Base-by-base conservation (phyloP, 2,329 filamentous ascomycete genomes). In the Pyrenochaeta sp. region DNA sequence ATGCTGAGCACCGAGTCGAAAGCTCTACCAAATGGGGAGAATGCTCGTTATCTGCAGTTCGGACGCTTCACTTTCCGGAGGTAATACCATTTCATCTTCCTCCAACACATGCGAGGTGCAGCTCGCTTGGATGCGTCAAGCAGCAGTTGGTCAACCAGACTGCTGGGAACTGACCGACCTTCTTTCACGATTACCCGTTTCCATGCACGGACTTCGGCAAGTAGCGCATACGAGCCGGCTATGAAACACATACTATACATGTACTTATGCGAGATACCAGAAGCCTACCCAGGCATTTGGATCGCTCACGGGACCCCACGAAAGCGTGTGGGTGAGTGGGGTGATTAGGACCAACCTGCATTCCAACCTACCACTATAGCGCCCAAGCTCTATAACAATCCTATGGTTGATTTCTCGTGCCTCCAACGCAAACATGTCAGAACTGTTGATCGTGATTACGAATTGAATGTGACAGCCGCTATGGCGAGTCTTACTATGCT, bases 321-420 rank as follows among this genome's bases (percentile, higher is more conserved):
- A n/a, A 21, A n/a, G n/a, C n/a, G n/a, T n/a, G n/a, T n/a, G n/a
- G n/a, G 29, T 38, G 29, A 32, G 28, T 39, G 27, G 17, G 22
- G 17, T 30, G 21, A 17, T 15, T 27, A 28, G 27, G 8, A 21
- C 3, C 14, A 13, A 20, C 24, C 24, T 24, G 14, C 6, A 21
- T 17, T 17, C 37, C 19, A 18, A 21, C 20, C 19, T 22, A 11
- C 11, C 28, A 29, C 17, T 29, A 29, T 38, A 39, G 35, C 34
- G 18, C 27, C 9, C n/a, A 22, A 27, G 17, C 73, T 32, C 13
- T 27, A 34, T 21, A 14, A 7, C 11, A n/a, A n/a, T n/a, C n/a
- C n/a, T n/a, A n/a, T n/a, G n/a, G n/a, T n/a, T n/a, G n/a, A n/a
- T n/a, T n/a, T n/a, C n/a, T n/a, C n/a, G n/a, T n/a, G n/a, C n/a